Percentiles rank a stretch among this genome's conserved stretches.
Conservation (phyloP, 73 alveolate species). For the Paramecium biaurelia region DNA sequence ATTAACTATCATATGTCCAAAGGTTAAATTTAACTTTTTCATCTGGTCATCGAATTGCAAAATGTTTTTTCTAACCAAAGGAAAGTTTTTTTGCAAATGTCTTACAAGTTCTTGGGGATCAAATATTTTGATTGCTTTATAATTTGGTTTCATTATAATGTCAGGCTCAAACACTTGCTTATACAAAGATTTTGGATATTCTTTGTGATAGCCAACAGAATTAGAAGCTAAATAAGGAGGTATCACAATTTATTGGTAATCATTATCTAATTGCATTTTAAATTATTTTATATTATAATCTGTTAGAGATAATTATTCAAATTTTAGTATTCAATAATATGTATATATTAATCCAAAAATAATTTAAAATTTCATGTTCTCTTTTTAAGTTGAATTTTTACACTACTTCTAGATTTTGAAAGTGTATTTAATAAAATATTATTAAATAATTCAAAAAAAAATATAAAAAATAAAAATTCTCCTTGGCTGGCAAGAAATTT, state of each 20-base stretch:
- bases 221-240: constrained; percentile 15
- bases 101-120: constrained; percentile 6
- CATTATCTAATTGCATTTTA: background rate
- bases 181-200: background rate
- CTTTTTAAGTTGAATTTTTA: too few species aligned
- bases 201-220: constrained; percentile 14
- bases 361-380: too few species aligned
- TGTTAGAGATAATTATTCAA: background rate
- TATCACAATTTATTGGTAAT: background rate
- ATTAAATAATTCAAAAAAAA: too few species aligned
- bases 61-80: background rate
- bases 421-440: too few species aligned
- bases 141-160: background rate
- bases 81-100: constrained; percentile 5
- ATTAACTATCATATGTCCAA: background rate
- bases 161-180: constrained; percentile 14
- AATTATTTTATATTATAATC: background rate
- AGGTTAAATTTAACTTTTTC: background rate
- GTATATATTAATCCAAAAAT: background rate
- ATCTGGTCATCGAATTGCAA: background rate
- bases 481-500: too few species aligned
- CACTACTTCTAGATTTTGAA: too few species aligned
- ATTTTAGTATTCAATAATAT: background rate
- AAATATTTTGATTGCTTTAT: constrained; percentile 20
- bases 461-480: too few species aligned